These are phyloP conservation scores for Paxillus involutus DNA, from an alignment of 768 basidiomycete genomes.

Conservation along the genomic window DNA sequence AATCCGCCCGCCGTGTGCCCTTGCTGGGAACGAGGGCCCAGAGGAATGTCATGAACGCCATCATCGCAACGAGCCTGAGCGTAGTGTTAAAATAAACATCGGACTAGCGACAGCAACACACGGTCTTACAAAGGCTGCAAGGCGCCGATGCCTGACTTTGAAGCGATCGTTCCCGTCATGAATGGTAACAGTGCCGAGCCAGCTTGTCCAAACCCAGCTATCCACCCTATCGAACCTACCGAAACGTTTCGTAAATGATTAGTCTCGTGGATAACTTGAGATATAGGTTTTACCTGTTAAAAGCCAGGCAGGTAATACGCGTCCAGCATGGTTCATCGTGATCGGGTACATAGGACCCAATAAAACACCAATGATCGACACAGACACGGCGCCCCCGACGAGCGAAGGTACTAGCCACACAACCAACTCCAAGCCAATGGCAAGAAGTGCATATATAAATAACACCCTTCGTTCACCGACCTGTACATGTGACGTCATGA, in stretches of 20 bases:
- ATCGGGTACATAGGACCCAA: conserved; percentile 55
- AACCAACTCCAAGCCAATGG: conserved; percentile 55
- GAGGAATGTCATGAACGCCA: conserved; percentile 40
- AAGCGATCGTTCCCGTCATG: conserved; percentile 67
- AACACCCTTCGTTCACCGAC: conserved; percentile 56
- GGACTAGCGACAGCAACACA: background rate
- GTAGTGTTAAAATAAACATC: background rate
- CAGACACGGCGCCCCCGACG: conserved; percentile 51
- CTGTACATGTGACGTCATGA: conserved; percentile 19
- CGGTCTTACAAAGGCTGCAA: conserved; percentile 36
- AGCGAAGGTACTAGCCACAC: conserved; percentile 59
- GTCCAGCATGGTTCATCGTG: conserved; percentile 67
- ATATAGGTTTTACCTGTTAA: conserved; percentile 40
- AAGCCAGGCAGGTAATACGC: conserved; percentile 70
- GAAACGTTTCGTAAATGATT: background rate
- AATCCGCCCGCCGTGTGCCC: conserved; percentile 18
- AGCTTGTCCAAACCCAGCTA: conserved; percentile 67
- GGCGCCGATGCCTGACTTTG: conserved; percentile 49
- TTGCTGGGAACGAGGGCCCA: conserved; percentile 42
- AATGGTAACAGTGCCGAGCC: conserved; percentile 75
- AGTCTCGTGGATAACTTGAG: background rate
- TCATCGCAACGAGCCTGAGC: conserved; percentile 38
- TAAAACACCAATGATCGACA: conserved; percentile 55
- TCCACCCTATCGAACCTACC: conserved; percentile 62
- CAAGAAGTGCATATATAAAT: conserved; percentile 50